These are phyloP conservation scores for Talaromyces thailandensis DNA, from an alignment of 495 filamentous ascomycete species.

Conservation along the genomic window DNA sequence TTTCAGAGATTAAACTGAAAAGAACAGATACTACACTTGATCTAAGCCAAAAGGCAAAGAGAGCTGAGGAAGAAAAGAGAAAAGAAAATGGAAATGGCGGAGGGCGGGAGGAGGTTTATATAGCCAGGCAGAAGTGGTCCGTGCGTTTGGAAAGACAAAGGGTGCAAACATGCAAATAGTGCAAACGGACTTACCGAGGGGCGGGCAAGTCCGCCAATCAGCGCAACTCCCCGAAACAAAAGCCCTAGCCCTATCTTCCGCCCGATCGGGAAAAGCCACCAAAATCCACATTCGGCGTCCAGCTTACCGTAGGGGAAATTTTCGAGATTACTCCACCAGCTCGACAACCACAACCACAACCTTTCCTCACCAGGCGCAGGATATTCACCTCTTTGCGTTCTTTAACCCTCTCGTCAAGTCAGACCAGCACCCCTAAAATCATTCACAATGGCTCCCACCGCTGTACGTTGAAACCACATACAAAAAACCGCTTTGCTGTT, in stretches of 20 bases:
- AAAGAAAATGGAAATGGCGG: slow-evolving; percentile 26
- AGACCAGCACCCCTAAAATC: slow-evolving; percentile 14
- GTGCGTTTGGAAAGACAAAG: slow-evolving; percentile 5
- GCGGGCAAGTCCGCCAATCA: neutral
- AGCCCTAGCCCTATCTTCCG: slow-evolving; percentile 15
- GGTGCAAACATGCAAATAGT: neutral
- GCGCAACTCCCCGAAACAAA: neutral
- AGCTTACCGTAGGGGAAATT: slow-evolving; percentile 17
- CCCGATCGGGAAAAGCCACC: slow-evolving; percentile 11
- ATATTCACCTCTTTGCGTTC: slow-evolving; percentile 55
- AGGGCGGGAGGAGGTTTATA: slow-evolving; percentile 21
- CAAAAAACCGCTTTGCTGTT: slow-evolving; percentile 83
- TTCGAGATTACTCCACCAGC: slow-evolving; percentile 6
- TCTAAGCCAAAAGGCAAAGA: slow-evolving; percentile 61
- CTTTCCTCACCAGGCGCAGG: slow-evolving; percentile 38
- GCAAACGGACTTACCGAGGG: neutral
- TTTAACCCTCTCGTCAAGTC: slow-evolving; percentile 11
- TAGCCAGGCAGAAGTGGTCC: slow-evolving; percentile 8
- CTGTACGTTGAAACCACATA: slow-evolving; percentile 60
- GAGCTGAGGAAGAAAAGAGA: slow-evolving; percentile 46
- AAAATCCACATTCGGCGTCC: slow-evolving; percentile 13
- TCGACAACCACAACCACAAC: neutral
- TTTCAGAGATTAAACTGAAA: slow-evolving; percentile 90
- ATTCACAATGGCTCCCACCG: slow-evolving; percentile 45
- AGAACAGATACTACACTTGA: slow-evolving; percentile 99